These are phyloP conservation scores for Volvox reticuliferus DNA, from an alignment of 139 green algal species.

Conservation along the genomic window DNA sequence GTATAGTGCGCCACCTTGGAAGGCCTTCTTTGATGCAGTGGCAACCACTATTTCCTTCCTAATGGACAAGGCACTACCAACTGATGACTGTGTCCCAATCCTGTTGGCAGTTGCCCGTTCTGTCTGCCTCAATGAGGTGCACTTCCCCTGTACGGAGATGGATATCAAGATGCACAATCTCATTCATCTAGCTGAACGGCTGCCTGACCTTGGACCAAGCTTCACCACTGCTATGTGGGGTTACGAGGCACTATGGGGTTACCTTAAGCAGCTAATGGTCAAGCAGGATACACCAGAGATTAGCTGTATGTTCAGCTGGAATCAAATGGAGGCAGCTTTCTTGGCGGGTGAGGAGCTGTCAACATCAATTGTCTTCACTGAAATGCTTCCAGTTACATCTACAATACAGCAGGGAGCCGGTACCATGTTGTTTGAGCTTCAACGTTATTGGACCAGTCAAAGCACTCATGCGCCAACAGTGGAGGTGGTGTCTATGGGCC, in stretches of 20 bases:
- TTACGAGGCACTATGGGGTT: not conserved
- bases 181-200: not conserved
- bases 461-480: not conserved
- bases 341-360: not conserved
- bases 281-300: not conserved
- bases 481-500: not conserved
- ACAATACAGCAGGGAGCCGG: not conserved
- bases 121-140: not conserved
- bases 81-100: not conserved
- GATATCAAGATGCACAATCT: not conserved
- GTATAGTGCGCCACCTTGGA: no score
- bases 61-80: not conserved
- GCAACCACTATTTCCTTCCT: not conserved
- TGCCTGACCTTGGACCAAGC: not conserved
- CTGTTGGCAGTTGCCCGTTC: not conserved
- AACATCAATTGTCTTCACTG: not conserved
- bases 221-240: not conserved
- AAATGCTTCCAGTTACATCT: not conserved
- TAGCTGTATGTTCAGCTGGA: not conserved
- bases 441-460: not conserved
- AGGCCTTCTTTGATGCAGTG: no score
- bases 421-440: not conserved
- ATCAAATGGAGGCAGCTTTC: constrained; percentile 2
- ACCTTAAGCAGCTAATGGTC: not conserved
- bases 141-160: not conserved